phyloP scores from a whole-genome alignment of 768 basidiomycete species.

The Glaciozyma martinii region DNA sequence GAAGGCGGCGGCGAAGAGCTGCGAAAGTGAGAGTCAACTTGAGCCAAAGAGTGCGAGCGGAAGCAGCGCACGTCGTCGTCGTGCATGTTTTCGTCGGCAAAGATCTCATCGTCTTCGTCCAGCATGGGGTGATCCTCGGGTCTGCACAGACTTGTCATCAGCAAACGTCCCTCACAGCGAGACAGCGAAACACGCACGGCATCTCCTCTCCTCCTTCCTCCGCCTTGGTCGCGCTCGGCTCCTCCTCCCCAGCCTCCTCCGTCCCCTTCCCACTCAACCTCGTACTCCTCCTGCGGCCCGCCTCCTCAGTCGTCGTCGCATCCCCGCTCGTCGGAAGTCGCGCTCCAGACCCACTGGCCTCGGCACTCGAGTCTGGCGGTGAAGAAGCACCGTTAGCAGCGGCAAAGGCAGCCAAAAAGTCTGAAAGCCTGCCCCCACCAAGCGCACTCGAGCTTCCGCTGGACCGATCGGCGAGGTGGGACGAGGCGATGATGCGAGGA shows the following conservation, averaged over 20 bases:
- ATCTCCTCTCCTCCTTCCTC: background rate
- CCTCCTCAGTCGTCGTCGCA: background rate
- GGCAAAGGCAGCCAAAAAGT: conserved; percentile 80
- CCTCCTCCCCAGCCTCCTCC: background rate
- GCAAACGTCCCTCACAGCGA: background rate
- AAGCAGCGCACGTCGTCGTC: conserved; percentile 7
- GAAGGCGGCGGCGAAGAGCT: conserved; percentile 15
- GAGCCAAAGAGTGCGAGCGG: background rate
- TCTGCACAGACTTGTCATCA: background rate
- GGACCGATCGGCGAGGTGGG: conserved; percentile 30
- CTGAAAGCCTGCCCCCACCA: conserved; percentile 52
- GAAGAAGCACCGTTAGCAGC: conserved; percentile 35
- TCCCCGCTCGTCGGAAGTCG: background rate
- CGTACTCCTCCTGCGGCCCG: conserved; percentile 13
- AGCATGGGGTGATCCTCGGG: background rate
- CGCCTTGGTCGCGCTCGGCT: background rate
- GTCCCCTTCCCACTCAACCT: conserved; percentile 27
- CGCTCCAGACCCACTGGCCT: conserved; percentile 1
- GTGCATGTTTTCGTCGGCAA: background rate
- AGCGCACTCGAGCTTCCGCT: conserved; percentile 5
- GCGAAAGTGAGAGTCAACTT: background rate
- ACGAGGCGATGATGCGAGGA: conserved; percentile 65
- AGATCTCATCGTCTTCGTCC: conserved; percentile 3
- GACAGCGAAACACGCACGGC: background rate
- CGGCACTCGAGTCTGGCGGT: conserved; percentile 1